Percentiles rank a stretch among this genome's conserved stretches.
Evolutionary conservation across 2,329 filamentous ascomycete species (phyloP).

Genomic region (Fusarium abutilonis): DNA sequence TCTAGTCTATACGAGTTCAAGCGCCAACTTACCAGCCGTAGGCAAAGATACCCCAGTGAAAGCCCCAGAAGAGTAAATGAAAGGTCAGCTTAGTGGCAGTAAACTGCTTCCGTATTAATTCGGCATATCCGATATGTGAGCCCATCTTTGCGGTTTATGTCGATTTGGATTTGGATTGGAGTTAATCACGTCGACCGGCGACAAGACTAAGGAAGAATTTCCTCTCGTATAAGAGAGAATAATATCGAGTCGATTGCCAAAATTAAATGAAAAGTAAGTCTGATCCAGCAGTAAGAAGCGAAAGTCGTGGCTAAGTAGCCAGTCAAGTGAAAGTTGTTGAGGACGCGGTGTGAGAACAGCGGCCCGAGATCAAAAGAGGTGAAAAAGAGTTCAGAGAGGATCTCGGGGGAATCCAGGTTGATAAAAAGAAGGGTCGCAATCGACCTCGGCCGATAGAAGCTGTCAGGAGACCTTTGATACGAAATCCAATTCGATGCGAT

Average conservation of each 20-base stretch:
- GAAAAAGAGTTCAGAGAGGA: slow-evolving; percentile 22
- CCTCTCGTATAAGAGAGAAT: slow-evolving; percentile 5
- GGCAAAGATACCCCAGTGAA: slow-evolving; percentile 82
- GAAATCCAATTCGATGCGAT: slow-evolving; percentile 28
- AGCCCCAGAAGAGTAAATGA: slow-evolving; percentile 81
- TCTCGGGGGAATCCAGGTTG: slow-evolving; percentile 27
- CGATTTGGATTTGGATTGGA: slow-evolving; percentile 7
- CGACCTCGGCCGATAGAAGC: background rate
- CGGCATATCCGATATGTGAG: slow-evolving; percentile 55
- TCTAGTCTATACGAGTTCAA: background rate
- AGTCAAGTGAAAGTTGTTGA: slow-evolving; percentile 21
- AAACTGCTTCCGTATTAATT: slow-evolving; percentile 71
- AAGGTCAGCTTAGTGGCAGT: slow-evolving; percentile 78
- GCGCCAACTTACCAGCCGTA: slow-evolving; percentile 77
- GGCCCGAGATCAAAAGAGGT: slow-evolving; percentile 35
- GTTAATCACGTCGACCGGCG: slow-evolving; percentile 35
- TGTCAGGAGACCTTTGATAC: slow-evolving; percentile 30
- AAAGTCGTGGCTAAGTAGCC: slow-evolving; percentile 37
- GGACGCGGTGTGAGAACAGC: slow-evolving; percentile 37
- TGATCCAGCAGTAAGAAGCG: slow-evolving; percentile 66
- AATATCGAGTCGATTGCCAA: slow-evolving; percentile 19
- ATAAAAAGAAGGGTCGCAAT: slow-evolving; percentile 32
- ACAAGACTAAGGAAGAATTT: slow-evolving; percentile 27
- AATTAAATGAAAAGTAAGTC: slow-evolving; percentile 56
- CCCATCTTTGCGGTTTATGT: slow-evolving; percentile 47